Conservation (phyloP, 257 asterid species). For the Jacaranda mimosifolia region DNA sequence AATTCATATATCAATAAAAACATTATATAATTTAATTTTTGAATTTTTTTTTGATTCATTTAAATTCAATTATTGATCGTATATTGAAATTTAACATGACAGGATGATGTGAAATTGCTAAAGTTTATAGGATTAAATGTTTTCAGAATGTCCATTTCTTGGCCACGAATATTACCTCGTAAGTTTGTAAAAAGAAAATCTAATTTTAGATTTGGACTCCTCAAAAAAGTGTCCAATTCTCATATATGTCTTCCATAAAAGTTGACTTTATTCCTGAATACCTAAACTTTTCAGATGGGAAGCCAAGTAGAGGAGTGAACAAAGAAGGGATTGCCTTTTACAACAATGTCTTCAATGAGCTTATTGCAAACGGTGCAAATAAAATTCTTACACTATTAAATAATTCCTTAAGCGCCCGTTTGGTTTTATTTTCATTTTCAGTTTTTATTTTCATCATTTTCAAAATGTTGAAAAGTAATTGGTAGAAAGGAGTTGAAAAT, state of each 20-base stretch:
- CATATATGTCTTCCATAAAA: no score
- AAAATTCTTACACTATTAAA: not conserved
- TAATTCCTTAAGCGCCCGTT: no score
- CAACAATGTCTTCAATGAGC: conserved; percentile 65
- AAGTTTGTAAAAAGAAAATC: conserved; percentile 16
- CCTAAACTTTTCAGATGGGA: conserved; percentile 55
- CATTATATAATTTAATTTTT: not conserved
- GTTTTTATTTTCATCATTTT: no score
- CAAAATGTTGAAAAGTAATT: no score
- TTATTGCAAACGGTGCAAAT: conserved; percentile 57
- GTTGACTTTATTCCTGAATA: not conserved
- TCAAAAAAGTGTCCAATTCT: no score
- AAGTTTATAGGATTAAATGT: conserved; percentile 52
- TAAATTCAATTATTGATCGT: not conserved
- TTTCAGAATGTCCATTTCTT: conserved; percentile 77
- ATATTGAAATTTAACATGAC: not conserved
- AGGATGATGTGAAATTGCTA: conserved; percentile 65
- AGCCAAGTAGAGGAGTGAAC: conserved; percentile 65
- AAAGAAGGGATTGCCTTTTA: conserved; percentile 65
- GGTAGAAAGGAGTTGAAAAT: no score
- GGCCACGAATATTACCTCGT: conserved; percentile 78
- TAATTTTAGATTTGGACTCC: no score
- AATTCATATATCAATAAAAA: no score
- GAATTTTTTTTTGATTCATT: conserved; percentile 1
- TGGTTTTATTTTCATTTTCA: no score